A percentile compares a stretch with the other conserved stretches of the same genome.
These are phyloP conservation scores for Monosporascus sp. DNA, from an alignment of 2,329 filamentous ascomycete genomes.

Conservation along the genomic window DNA sequence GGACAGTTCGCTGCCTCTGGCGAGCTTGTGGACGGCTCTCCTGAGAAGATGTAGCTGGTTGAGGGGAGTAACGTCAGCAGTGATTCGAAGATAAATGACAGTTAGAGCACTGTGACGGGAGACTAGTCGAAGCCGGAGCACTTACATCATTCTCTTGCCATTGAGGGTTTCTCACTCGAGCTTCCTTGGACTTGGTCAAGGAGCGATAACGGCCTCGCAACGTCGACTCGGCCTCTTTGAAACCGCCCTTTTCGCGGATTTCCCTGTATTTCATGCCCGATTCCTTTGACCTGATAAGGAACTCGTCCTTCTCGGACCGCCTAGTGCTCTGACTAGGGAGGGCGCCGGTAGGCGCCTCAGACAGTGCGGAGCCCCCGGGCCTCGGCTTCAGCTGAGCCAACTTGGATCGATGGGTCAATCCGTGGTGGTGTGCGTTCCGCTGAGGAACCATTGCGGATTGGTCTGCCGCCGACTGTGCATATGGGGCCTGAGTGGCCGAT, in stretches of 20 bases:
- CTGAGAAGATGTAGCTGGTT: conserved; percentile 39
- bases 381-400: conserved; percentile 4
- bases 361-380: conserved; percentile 1
- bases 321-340: conserved; percentile 1
- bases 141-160: conserved; percentile 63
- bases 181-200: conserved; percentile 57
- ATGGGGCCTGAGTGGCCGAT: not conserved
- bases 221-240: conserved; percentile 65
- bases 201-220: conserved; percentile 63
- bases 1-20: conserved; percentile 23
- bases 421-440: conserved; percentile 1
- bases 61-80: conserved; percentile 2
- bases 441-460: conserved; percentile 5
- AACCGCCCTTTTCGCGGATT: conserved; percentile 51
- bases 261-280: conserved; percentile 60
- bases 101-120: not conserved
- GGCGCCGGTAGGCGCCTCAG: not conserved
- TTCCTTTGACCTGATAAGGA: conserved; percentile 48
- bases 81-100: not conserved
- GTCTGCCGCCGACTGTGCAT: conserved; percentile 7
- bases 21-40: conserved; percentile 35
- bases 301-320: conserved; percentile 37
- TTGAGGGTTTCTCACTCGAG: conserved; percentile 59
- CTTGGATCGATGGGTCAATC: conserved; percentile 4
- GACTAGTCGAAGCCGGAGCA: conserved; percentile 13